Conservation (phyloP, 495 filamentous ascomycete species). For the Chaetomium fimeti region DNA sequence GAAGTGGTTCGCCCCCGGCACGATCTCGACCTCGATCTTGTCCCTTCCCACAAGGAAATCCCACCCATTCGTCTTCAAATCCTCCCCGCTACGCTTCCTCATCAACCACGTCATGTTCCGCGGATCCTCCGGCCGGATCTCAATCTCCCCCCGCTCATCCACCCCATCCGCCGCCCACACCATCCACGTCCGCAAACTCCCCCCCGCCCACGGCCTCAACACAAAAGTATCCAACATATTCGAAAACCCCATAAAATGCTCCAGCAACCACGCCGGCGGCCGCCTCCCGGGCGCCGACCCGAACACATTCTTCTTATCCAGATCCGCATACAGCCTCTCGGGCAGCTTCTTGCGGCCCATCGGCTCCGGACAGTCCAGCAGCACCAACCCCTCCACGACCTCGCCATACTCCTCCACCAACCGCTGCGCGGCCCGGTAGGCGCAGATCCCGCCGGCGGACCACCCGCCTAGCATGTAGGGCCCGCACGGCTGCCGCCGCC, state of each 20-base stretch:
- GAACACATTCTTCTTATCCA: background rate
- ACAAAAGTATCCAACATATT: background rate
- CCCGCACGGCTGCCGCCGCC: conserved; percentile 51
- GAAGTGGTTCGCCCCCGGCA: background rate
- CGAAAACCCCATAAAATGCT: conserved; percentile 6
- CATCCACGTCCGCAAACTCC: background rate
- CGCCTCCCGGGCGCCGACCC: background rate
- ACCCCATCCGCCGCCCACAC: conserved; percentile 7
- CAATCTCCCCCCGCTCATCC: background rate
- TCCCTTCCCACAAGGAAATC: background rate
- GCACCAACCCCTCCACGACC: conserved; percentile 60
- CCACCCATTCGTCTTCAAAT: background rate
- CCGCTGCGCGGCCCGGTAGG: conserved; percentile 64
- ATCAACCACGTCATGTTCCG: background rate
- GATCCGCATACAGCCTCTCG: background rate
- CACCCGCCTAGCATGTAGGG: conserved; percentile 66
- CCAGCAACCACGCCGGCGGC: conserved; percentile 3
- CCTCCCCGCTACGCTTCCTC: background rate
- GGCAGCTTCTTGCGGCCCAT: background rate
- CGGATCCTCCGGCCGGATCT: background rate
- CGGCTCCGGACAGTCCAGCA: conserved; percentile 55
- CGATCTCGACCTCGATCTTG: background rate
- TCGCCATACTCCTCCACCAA: conserved; percentile 55
- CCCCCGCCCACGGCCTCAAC: background rate
- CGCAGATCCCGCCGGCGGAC: conserved; percentile 75